Percentiles rank a stretch among this genome's conserved stretches.
phyloP scores from a whole-genome alignment of 129 eudicot species.

The Tanacetum coccineum region DNA sequence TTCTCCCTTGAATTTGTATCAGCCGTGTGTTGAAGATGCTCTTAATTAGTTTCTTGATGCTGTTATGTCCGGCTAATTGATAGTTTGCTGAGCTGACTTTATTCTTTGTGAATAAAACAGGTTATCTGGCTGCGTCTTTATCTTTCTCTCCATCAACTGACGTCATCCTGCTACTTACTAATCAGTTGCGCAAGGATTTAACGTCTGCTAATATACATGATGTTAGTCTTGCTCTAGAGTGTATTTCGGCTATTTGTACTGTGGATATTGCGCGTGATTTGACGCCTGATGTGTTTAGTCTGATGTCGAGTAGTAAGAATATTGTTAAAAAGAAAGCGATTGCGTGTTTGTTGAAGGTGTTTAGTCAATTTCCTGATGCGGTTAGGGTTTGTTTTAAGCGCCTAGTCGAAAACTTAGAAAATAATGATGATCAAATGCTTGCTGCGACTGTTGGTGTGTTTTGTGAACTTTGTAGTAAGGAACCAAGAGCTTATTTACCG shows the following conservation, averaged over 20 bases:
- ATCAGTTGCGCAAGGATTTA: constrained; percentile 87
- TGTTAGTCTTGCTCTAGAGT: constrained; percentile 63
- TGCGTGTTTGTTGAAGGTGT: constrained; percentile 55
- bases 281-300: constrained; percentile 48
- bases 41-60: no score
- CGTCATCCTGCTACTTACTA: constrained; percentile 70
- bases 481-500: constrained; percentile 66
- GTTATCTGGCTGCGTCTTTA: constrained; percentile 62
- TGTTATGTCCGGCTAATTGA: no score
- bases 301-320: constrained; percentile 42
- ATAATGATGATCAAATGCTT: constrained; percentile 40
- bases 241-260: constrained; percentile 46
- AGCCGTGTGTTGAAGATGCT: no score
- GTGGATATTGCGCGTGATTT: constrained; percentile 71
- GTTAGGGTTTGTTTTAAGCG: constrained; percentile 90
- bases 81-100: no score
- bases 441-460: constrained; percentile 72
- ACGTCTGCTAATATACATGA: constrained; percentile 48
- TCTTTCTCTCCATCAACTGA: constrained; percentile 57
- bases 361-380: constrained; percentile 65
- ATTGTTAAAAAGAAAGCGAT: constrained; percentile 63
- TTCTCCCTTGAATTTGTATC: no score
- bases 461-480: constrained; percentile 67
- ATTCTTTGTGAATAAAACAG: constrained; percentile 16
- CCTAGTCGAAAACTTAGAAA: constrained; percentile 78